Evolutionary conservation across 352 stramenopile species (phyloP), one percentile per base, ranked within the genome.

Genomic region (Pythium volutum): DNA sequence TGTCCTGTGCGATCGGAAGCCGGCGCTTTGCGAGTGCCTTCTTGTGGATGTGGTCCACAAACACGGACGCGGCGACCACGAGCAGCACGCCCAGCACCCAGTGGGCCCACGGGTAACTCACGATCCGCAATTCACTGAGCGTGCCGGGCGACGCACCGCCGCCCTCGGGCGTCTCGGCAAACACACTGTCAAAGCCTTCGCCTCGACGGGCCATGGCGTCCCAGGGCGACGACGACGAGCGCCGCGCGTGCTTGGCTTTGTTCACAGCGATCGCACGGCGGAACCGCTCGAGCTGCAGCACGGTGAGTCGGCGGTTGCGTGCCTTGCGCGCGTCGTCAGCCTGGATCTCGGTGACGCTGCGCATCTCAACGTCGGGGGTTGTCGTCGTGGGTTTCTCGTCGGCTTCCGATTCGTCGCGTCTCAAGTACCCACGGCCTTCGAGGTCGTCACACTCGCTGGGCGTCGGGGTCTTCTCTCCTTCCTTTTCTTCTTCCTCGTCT

Each of bases 51-150:
- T 79, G 76, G 39, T 83, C 62, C 25, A 86, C 71, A 56, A 88
- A 90, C 16, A 90, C 59, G 0, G 76, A 76, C 41, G 80, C 78
- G 5, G 66, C 73, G 38, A 88, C 60, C 34, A 88, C 59, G 50
- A 90, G 73, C 23, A 87, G 6, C 0, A 61, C 25, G 0, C 78
- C 80, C 6, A 90, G 71, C 8, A 81, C 22, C 80, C 80, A 90
- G 47, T 84, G 77, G 15, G 71, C 49, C 71, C 71, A 87, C 49
- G 80, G 80, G 43, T 90, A 90, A 27, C 55, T 80, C 48, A 76
- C 59, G 34, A 90, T 76, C 39, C 75, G 73, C 15, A 90, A 60
- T 76, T 88, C 62, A 15, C 53, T 25, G 45, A 53, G 23, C 33
- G 18, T 22, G 23, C 10, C 49, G 43, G 59, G 49, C 15, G 46